phyloP scores from a whole-genome alignment of 2,329 filamentous ascomycete genomes.

The Fusarium sp. region DNA sequence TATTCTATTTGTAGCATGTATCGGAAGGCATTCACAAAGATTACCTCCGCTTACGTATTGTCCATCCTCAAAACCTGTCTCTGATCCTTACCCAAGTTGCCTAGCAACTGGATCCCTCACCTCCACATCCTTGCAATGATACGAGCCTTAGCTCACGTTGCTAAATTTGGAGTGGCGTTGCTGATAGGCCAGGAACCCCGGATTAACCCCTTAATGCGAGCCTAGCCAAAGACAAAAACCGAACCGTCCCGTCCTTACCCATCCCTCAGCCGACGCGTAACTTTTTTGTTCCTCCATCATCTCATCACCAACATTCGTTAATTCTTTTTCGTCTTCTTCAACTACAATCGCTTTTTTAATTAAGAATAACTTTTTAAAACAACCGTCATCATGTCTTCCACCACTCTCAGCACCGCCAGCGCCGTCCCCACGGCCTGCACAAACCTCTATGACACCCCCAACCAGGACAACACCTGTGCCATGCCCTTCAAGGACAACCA shows the following conservation, averaged over 20 bases:
- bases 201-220: conserved; percentile 36
- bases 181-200: conserved; percentile 24
- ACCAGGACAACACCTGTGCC: conserved; percentile 58
- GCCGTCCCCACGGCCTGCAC: conserved; percentile 26
- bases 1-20: too few species aligned
- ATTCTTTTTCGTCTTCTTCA: not conserved
- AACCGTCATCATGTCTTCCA: conserved; percentile 46
- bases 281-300: conserved; percentile 8
- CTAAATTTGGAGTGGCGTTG: conserved; percentile 28
- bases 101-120: conserved; percentile 25
- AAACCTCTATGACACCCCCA: conserved; percentile 57
- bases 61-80: not conserved
- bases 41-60: not conserved
- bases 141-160: conserved; percentile 23
- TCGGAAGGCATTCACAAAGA: not conserved
- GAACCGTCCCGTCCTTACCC: not conserved
- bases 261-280: not conserved
- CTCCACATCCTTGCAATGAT: conserved; percentile 22
- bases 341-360: not conserved
- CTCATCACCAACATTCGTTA: conserved; percentile 25
- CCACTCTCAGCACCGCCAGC: conserved; percentile 18
- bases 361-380: not conserved
- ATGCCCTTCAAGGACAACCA: conserved; percentile 55
- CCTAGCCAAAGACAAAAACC: conserved; percentile 29
- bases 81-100: conserved; percentile 23